Percentiles rank a stretch among this genome's conserved stretches.
Evolutionary conservation across 1,284 basidiomycete genomes (phyloP).

Genomic region (Uromyces viciae-fabae): DNA sequence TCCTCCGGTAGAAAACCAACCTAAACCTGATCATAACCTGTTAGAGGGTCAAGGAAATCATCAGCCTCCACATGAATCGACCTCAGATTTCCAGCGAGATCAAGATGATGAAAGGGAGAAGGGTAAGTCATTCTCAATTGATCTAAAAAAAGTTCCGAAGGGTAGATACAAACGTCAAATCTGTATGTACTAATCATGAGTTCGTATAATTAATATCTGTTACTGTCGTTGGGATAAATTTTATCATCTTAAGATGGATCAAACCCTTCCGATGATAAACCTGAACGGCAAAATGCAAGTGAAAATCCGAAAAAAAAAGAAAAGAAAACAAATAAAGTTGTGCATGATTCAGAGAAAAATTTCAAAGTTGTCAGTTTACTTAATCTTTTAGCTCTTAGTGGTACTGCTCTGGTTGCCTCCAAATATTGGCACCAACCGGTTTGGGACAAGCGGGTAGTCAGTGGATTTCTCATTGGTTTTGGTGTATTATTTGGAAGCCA

Average conservation of each 20-base stretch:
- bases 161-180: too few species aligned
- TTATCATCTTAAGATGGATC: neutral
- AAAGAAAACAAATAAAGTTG: neutral
- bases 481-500: conserved; percentile 66
- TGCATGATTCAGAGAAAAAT: neutral
- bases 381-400: conserved; percentile 3
- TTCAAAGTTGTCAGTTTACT: neutral
- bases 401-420: neutral
- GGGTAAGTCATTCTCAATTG: too few species aligned
- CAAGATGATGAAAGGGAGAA: too few species aligned
- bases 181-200: too few species aligned
- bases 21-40: conserved; percentile 64
- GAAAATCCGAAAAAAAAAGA: neutral
- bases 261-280: too few species aligned
- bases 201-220: too few species aligned
- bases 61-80: too few species aligned
- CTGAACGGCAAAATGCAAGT: too few species aligned
- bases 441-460: conserved; percentile 70
- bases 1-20: conserved; percentile 59
- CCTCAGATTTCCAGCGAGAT: neutral
- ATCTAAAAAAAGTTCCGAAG: too few species aligned
- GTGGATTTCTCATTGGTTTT: conserved; percentile 65
- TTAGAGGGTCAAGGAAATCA: conserved; percentile 59
- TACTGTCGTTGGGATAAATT: too few species aligned
- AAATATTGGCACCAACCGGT: conserved; percentile 64